Evolutionary conservation across 768 basidiomycete genomes (phyloP).

Genomic region (Filobasidium wieringae): DNA sequence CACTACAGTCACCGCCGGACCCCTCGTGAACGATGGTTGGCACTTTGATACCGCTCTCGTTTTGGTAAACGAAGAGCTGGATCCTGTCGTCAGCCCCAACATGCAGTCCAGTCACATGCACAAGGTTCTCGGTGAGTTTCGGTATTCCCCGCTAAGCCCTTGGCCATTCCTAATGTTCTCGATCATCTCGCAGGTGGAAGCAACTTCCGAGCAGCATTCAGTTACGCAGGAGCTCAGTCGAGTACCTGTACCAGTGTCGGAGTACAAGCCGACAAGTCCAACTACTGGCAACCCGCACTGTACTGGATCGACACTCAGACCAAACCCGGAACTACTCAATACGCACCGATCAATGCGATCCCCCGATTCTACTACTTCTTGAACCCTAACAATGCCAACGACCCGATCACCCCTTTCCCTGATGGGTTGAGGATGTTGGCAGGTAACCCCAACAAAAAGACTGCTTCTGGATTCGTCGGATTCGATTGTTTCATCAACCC

Average conservation of each 20-base stretch:
- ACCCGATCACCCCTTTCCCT: slow-evolving; percentile 18
- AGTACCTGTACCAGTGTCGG: slow-evolving; percentile 13
- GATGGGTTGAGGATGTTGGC: slow-evolving; percentile 25
- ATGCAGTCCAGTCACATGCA: slow-evolving; percentile 28
- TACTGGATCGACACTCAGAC: slow-evolving; percentile 8
- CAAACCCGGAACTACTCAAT: slow-evolving; percentile 4
- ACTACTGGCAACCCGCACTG: slow-evolving; percentile 21
- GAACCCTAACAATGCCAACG: not conserved
- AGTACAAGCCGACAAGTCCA: slow-evolving; percentile 18
- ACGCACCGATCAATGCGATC: not conserved
- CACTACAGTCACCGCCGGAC: not conserved
- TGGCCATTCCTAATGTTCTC: not conserved
- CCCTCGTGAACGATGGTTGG: no score
- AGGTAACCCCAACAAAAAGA: slow-evolving; percentile 16
- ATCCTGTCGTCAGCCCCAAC: slow-evolving; percentile 31
- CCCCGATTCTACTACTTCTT: slow-evolving; percentile 3
- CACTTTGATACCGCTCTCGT: slow-evolving; percentile 19
- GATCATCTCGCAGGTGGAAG: not conserved
- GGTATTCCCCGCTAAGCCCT: not conserved
- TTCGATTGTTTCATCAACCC: not conserved
- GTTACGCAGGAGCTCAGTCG: not conserved
- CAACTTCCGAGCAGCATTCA: slow-evolving; percentile 5
- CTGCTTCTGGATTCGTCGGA: no score
- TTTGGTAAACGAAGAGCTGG: slow-evolving; percentile 25
- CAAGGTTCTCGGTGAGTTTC: slow-evolving; percentile 20